Evolutionary conservation across 176 grass and related monocot species (phyloP).

Genomic region (Oryza officinalis): DNA sequence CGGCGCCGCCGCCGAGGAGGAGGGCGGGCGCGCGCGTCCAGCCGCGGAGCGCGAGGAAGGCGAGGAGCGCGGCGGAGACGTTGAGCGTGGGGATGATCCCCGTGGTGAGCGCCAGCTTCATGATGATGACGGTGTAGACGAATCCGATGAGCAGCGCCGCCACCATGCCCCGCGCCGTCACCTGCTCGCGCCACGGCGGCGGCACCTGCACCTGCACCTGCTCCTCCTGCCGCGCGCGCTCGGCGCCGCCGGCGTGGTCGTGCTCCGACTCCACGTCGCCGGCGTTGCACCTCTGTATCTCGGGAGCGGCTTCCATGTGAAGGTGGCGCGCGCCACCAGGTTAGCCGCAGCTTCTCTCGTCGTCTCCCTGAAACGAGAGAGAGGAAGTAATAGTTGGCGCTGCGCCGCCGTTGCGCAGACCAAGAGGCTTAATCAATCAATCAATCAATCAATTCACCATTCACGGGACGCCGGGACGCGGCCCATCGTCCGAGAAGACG

Average conservation of each 20-base stretch:
- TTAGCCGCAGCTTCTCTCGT: background rate
- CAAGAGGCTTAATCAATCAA: background rate
- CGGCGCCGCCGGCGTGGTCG: background rate
- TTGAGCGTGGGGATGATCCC: constrained; percentile 83
- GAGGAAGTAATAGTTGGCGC: too few species aligned
- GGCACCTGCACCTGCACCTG: constrained; percentile 30
- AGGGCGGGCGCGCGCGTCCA: constrained; percentile 59
- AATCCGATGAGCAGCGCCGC: constrained; percentile 64
- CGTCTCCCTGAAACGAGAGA: background rate
- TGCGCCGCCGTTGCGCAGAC: background rate
- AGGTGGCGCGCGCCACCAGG: background rate
- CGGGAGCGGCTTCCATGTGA: constrained; percentile 32
- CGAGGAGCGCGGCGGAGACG: constrained; percentile 80
- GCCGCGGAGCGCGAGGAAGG: constrained; percentile 70
- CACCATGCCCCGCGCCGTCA: constrained; percentile 63
- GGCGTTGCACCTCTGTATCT: constrained; percentile 31
- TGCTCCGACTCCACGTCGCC: constrained; percentile 7
- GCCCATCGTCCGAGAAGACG: too few species aligned
- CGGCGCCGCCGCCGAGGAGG: background rate
- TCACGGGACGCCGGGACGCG: background rate
- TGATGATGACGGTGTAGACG: constrained; percentile 79
- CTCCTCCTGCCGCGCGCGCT: too few species aligned
- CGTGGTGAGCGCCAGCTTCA: constrained; percentile 81
- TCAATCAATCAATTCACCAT: too few species aligned
- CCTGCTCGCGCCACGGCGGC: constrained; percentile 63